Conservation (phyloP, 2,329 filamentous ascomycete species). For the Colletotrichum eremochloae region DNA sequence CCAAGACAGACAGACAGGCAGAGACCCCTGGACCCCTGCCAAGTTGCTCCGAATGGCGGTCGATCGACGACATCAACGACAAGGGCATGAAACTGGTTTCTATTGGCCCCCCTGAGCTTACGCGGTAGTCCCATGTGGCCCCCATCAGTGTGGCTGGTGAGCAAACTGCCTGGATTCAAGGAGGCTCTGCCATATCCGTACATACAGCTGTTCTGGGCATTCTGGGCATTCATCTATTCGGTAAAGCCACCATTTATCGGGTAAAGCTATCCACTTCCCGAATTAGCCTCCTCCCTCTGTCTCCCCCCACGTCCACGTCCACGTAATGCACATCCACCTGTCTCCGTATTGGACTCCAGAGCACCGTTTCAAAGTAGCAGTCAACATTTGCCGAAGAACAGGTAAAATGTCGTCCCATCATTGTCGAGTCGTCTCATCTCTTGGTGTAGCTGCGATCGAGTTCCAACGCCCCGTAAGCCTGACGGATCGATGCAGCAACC, state of each 20-base stretch:
- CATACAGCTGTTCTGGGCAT: not conserved
- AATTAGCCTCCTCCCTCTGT: not conserved
- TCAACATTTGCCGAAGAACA: not conserved
- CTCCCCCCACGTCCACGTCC: not conserved
- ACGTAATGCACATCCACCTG: conserved; percentile 20
- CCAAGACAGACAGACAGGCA: not conserved
- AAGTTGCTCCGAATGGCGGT: conserved; percentile 4
- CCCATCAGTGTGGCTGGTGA: conserved; percentile 21
- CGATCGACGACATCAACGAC: conserved; percentile 6
- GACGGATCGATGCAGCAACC: conserved; percentile 11
- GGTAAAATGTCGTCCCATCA: not conserved
- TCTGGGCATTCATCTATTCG: conserved; percentile 35
- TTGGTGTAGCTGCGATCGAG: conserved; percentile 9
- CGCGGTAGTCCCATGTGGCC: not conserved
- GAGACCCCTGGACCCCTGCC: not conserved
- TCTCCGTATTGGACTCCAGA: not conserved
- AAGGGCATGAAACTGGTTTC: conserved; percentile 27
- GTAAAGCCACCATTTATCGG: conserved; percentile 10
- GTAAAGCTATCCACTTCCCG: conserved; percentile 20
- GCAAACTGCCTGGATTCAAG: not conserved
- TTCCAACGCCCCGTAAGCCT: not conserved
- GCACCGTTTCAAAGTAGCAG: conserved; percentile 26
- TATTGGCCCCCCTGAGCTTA: not conserved
- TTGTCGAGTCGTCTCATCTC: not conserved
- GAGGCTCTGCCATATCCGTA: conserved; percentile 25